Evolutionary conservation across 192 early-diverging fungal species (phyloP), one percentile per base, ranked within the genome.

Genomic region (Spizellomyces punctatus): DNA sequence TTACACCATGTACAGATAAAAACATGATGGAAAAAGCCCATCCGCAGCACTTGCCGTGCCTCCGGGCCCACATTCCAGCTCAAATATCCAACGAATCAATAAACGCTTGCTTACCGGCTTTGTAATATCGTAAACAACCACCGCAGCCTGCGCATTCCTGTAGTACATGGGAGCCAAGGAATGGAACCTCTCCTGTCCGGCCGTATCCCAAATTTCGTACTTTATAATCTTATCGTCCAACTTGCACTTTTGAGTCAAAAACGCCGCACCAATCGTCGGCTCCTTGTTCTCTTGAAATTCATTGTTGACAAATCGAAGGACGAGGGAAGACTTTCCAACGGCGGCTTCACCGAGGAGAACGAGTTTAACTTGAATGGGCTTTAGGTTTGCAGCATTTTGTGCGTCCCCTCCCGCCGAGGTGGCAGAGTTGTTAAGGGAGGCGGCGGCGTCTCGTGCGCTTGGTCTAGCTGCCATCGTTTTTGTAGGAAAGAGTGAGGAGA

Each of bases 161-260:
- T 99, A 99, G 81, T 99, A 99, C 95, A 97, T 89, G 45, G 96
- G 93, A 66, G 86, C 91, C 61, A 95, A 86, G 56, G 93, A 98
- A 69, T 96, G 95, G 82, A 98, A 99, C 55, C 97, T 83, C 79
- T 99, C 97, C 82, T 99, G 96, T 43, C 96, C 96, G 47, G 96
- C 96, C 36, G 82, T 83, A 66, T 90, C 90, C 93, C 93, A 95
- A 75, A 95, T 95, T 78, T 96, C 94, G 84, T 95, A 96, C 79
- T 96, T 96, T 73, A 96, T 94, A 17, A 86, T 91, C 48, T 90
- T 91, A 76, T 95, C 94, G 47, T 96, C 93, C 60, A 98, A 79
- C 50, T 91, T 88, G 67, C 95, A 96, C 78, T 96, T 96, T 81
- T 95, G 95, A 41, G 96, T 96, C 73, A 87, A 72, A 50, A 87